Evolutionary conservation across 2,329 filamentous ascomycete genomes (phyloP), one percentile per base, ranked within the genome.

Genomic region (Aspergillus pseudotamarii): DNA sequence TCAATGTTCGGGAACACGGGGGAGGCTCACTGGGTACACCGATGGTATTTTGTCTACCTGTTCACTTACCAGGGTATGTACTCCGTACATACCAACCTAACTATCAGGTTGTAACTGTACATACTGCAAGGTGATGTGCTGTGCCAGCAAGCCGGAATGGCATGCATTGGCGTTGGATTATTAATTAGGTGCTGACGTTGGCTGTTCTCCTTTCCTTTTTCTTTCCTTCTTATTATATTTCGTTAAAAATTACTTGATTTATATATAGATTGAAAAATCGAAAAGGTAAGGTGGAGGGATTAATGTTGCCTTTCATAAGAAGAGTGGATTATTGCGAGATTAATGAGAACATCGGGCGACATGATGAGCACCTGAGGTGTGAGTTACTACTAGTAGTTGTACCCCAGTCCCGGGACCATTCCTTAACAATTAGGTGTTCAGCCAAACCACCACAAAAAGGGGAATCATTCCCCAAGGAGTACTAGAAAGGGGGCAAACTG

Each of bases 1-100:
- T 55, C 51, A 38, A 23, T 36, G 28, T 38, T 38, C 12, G 32
- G 51, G 32, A 55, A 19, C 28, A 34, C 19, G 28, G 48, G 28
- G 28, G 32, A 55, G 51, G 51, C 51, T 54, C 51, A 54, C 30
- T 21, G 28, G 51, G 50, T 53, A 28, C 50, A 53, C 50, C 16
- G 30, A 54, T 36, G 51, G 51, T 36, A 36, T 23, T 23, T 46
- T 26, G 23, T 46, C 23, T 48, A 23, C 45, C 45, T 16, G 23
- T 12, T 48, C 23, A 48, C 45, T 48, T 46, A 6, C 45, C 5
- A 8, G 23, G 23, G n/a, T 16, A 48, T 16, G 23, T 26, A n/a
- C 12, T 50, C 30, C 46, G 30, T 50, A 28, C 46, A 10, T 23
- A 41, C 34, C 34, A 16, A 16, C 32, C 32, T 41, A n/a, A 19